These are phyloP conservation scores for Candida ovalis DNA, from an alignment of 805 yeast species.

Conservation along the genomic window DNA sequence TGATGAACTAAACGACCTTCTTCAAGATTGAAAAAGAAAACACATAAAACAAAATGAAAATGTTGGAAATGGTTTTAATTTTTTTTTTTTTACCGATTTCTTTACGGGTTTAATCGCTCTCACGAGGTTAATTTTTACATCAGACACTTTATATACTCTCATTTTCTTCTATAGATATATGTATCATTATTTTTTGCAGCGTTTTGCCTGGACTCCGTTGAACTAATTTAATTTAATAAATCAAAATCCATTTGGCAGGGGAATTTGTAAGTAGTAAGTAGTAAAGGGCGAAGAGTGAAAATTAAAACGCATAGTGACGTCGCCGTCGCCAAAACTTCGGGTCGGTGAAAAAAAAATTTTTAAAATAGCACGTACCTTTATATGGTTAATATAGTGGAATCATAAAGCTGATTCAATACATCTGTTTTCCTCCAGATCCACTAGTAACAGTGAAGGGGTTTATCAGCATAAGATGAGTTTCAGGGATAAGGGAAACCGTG, in stretches of 20 bases:
- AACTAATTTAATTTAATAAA: background rate
- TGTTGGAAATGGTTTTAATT: too few relatives aligned
- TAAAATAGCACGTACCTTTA: background rate
- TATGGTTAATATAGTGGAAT: too few relatives aligned
- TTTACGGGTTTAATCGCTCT: background rate
- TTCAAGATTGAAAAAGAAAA: slow-evolving; percentile 43
- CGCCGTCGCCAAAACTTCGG: background rate
- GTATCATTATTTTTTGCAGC: background rate
- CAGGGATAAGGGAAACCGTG: slow-evolving; percentile 43
- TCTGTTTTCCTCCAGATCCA: too few relatives aligned
- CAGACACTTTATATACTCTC: background rate
- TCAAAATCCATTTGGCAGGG: background rate
- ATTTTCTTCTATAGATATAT: background rate
- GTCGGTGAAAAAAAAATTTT: background rate
- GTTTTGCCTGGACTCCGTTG: background rate
- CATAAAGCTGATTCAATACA: background rate
- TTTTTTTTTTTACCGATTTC: background rate
- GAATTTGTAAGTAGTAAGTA: too few relatives aligned
- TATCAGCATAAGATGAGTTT: slow-evolving; percentile 45
- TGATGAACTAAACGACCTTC: slow-evolving; percentile 63
- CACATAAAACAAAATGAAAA: background rate
- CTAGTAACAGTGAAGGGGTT: background rate
- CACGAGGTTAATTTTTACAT: background rate
- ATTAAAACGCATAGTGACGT: background rate
- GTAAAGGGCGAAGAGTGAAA: too few relatives aligned